Evolutionary conservation across 2,329 filamentous ascomycete genomes (phyloP), one percentile per base, ranked within the genome.

Genomic region (Coniochaeta pulveracea): DNA sequence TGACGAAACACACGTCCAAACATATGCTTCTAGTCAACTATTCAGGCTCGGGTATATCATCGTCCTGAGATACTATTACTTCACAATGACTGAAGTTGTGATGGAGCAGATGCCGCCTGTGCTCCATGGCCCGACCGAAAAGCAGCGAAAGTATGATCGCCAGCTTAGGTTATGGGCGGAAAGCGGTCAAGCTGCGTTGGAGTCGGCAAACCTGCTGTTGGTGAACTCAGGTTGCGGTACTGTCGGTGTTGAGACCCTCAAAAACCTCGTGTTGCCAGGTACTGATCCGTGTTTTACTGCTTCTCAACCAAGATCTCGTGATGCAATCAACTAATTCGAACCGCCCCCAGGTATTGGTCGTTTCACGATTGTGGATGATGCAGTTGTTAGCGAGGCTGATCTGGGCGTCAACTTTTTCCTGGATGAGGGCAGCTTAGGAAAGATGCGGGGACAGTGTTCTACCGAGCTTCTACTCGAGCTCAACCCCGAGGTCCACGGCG

Each of bases 361-460:
- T 17, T 98, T 95, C 54, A 93, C 85, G 1, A 93, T 98, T 40
- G 80, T 82, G 34, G 91, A 98, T 48, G 76, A 81, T 6, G 72
- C 76, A 2, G 55, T 69, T 3, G 88, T 98, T n/a, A 66, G 64
- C 1, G 80, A 93, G 44, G 67, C 76, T 26, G 91, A 98, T 48
- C 64, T 98, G 25, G 91, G 93, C 4, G 80, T 95, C 41, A 98
- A 98, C 59, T 98, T 98, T 67, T 98, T 98, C 49, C 66, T 98
- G 1, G 85, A 94, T 40, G 76, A 91, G 46, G 63, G 68, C 31
- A 80, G 76, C 42, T 54, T 93, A 23, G 88, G 86, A 34, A 78
- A 77, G 47, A 76, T 76, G 17, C 76, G 91, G 44, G 85, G 89
- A 2, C 72, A 85, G 52, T 78, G 82, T 50, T 83, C 81, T 35